Evolutionary conservation across 1,284 basidiomycete species (phyloP).

Genomic region (Waitea zeae): DNA sequence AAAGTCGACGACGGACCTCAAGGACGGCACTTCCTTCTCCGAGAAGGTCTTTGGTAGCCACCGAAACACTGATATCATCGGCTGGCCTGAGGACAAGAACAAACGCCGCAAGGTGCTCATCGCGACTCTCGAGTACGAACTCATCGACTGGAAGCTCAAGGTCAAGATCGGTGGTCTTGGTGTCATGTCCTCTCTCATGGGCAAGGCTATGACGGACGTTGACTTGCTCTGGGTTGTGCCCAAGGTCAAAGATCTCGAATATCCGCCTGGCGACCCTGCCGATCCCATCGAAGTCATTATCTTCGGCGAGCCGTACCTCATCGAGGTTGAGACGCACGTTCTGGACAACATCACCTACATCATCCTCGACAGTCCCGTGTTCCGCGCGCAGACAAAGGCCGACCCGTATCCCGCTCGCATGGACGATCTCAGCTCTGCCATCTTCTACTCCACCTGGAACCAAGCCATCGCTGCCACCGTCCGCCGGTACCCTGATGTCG

Average conservation of each 20-base stretch:
- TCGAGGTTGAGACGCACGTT: slow-evolving; percentile 83
- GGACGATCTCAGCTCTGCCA: slow-evolving; percentile 89
- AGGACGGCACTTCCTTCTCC: slow-evolving; percentile 32
- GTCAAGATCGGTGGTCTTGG: slow-evolving; percentile 93
- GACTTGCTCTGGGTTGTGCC: slow-evolving; percentile 86
- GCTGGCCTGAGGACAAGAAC: slow-evolving; percentile 83
- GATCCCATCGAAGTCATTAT: slow-evolving; percentile 92
- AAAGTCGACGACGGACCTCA: slow-evolving; percentile 47
- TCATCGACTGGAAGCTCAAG: slow-evolving; percentile 91
- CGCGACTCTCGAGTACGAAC: slow-evolving; percentile 84
- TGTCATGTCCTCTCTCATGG: slow-evolving; percentile 94
- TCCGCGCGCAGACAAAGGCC: slow-evolving; percentile 86
- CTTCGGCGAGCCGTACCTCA: slow-evolving; percentile 86
- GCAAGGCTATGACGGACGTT: slow-evolving; percentile 91
- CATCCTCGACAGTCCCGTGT: slow-evolving; percentile 84
- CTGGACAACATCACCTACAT: slow-evolving; percentile 90
- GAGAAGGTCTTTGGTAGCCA: slow-evolving; percentile 31
- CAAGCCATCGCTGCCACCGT: slow-evolving; percentile 86
- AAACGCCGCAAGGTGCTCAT: slow-evolving; percentile 84
- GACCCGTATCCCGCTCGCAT: slow-evolving; percentile 91
- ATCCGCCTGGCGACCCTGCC: slow-evolving; percentile 75
- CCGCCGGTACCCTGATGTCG: slow-evolving; percentile 67
- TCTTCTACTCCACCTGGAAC: slow-evolving; percentile 96
- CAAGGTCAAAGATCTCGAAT: slow-evolving; percentile 86
- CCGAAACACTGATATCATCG: slow-evolving; percentile 50